Conservation (phyloP, 495 filamentous ascomycete genomes). For the Echria macrotheca region DNA sequence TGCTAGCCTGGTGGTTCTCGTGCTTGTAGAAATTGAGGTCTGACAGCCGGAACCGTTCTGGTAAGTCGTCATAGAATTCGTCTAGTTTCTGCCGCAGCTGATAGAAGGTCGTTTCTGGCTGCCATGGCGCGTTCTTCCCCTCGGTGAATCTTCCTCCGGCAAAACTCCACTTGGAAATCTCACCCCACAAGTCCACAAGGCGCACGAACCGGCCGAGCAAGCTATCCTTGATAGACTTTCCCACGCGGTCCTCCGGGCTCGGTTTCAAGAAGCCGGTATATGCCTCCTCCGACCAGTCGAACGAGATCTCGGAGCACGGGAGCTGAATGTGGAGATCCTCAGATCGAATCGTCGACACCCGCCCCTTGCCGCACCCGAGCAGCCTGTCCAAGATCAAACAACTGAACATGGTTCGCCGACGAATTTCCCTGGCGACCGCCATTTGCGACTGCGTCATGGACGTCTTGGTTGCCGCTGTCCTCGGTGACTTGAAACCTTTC, state of each 20-base stretch:
- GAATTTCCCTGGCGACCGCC: conserved; percentile 67
- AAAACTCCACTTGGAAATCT: conserved; percentile 70
- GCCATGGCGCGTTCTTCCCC: conserved; percentile 59
- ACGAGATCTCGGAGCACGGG: conserved; percentile 60
- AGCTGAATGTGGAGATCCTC: conserved; percentile 65
- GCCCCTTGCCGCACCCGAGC: conserved; percentile 68
- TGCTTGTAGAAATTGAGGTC: conserved; percentile 73
- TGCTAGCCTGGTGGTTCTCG: conserved; percentile 67
- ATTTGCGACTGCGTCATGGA: conserved; percentile 36
- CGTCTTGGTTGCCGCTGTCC: conserved; percentile 13
- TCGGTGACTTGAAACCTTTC: conserved; percentile 22
- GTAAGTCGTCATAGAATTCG: conserved; percentile 62
- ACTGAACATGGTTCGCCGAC: conserved; percentile 79
- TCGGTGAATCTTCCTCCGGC: conserved; percentile 62
- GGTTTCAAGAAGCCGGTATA: conserved; percentile 44
- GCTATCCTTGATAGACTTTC: conserved; percentile 49
- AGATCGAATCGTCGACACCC: conserved; percentile 61
- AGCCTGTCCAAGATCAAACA: conserved; percentile 80
- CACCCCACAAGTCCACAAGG: conserved; percentile 72
- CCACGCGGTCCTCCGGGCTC: conserved; percentile 18
- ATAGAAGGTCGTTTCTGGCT: conserved; percentile 55
- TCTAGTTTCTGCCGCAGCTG: conserved; percentile 55
- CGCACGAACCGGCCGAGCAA: conserved; percentile 72
- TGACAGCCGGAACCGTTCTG: conserved; percentile 65
- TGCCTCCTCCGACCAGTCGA: conserved; percentile 67